Conservation (phyloP, 768 basidiomycete species). For the Lactarius hatsudake region DNA sequence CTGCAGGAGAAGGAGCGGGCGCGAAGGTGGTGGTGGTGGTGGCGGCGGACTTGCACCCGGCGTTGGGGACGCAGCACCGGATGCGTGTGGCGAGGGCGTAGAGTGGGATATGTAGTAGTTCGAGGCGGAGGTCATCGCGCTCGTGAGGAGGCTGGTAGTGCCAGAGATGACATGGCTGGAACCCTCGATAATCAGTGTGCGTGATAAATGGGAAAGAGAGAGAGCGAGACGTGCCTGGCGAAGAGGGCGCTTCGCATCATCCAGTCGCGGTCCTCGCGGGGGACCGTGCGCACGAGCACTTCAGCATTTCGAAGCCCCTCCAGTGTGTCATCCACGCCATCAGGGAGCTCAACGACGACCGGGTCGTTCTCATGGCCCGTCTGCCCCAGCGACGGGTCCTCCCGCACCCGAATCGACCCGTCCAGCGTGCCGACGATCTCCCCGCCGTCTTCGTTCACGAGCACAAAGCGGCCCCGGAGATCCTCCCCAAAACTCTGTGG, state of each 20-base stretch:
- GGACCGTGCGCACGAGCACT: constrained; percentile 26
- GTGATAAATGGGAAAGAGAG: background rate
- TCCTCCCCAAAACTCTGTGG: constrained; percentile 2
- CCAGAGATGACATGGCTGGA: constrained; percentile 27
- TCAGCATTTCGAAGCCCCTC: constrained; percentile 18
- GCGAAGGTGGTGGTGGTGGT: constrained; percentile 19
- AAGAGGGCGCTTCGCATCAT: constrained; percentile 26
- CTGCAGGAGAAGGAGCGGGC: constrained; percentile 25
- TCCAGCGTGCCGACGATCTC: constrained; percentile 27
- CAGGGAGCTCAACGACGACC: constrained; percentile 27
- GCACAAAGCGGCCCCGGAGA: constrained; percentile 28
- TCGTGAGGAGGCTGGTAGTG: constrained; percentile 23
- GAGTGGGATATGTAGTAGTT: constrained; percentile 25
- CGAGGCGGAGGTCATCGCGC: constrained; percentile 26
- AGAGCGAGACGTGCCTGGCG: constrained; percentile 13
- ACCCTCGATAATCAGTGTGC: background rate
- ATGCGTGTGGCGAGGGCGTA: constrained; percentile 16
- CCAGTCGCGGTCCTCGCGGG: constrained; percentile 27
- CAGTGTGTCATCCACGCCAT: constrained; percentile 14
- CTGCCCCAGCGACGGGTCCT: constrained; percentile 25
- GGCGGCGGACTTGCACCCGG: background rate
- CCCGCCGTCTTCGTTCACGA: constrained; percentile 25
- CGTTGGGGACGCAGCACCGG: background rate
- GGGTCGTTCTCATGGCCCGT: constrained; percentile 21
- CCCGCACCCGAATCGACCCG: constrained; percentile 16